Conservation (phyloP, 495 filamentous ascomycete genomes). For the Xylaria intraflava region DNA sequence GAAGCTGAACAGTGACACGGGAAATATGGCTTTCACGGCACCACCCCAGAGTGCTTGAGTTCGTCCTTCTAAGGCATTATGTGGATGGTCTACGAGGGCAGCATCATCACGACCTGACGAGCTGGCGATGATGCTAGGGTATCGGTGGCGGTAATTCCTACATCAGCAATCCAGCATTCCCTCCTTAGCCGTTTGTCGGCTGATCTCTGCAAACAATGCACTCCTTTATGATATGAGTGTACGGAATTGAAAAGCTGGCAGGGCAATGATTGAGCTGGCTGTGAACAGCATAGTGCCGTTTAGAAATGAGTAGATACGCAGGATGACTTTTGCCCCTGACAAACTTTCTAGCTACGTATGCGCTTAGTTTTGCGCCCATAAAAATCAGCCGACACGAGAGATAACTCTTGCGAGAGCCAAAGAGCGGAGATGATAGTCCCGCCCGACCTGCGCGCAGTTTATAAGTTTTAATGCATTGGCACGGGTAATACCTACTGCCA, state of each 20-base stretch:
- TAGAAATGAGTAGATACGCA: conserved; percentile 7
- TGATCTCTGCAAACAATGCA: not conserved
- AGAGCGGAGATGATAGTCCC: not conserved
- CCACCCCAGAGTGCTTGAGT: conserved; percentile 4
- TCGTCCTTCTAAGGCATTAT: not conserved
- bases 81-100: not conserved
- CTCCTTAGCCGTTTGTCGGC: not conserved
- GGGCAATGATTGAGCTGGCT: not conserved
- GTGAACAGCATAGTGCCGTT: not conserved
- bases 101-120: not conserved
- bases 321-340: not conserved
- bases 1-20: conserved; percentile 24
- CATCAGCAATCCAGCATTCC: not conserved
- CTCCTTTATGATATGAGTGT: conserved; percentile 4
- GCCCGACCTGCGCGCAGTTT: too few relatives aligned
- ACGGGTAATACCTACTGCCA: too few relatives aligned
- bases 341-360: not conserved
- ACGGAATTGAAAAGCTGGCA: not conserved
- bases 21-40: conserved; percentile 10
- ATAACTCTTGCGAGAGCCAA: not conserved
- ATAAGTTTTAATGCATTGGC: too few relatives aligned
- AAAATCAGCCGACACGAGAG: not conserved
- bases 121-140: not conserved
- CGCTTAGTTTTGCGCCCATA: not conserved
- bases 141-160: not conserved